These are phyloP conservation scores for Camptophora hylomeconis DNA, from an alignment of 2,329 filamentous ascomycete genomes.

Conservation along the genomic window DNA sequence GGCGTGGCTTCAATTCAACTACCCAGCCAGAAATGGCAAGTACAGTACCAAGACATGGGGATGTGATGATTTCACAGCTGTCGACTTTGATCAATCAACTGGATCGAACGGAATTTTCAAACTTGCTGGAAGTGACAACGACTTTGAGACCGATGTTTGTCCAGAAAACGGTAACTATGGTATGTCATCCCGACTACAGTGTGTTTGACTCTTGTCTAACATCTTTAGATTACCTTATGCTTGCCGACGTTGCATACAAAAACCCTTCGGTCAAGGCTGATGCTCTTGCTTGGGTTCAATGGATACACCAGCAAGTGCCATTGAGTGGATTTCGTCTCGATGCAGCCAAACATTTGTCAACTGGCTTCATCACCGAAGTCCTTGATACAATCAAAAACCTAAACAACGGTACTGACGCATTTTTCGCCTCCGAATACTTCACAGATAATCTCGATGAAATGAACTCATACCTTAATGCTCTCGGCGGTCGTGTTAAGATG, in stretches of 20 bases:
- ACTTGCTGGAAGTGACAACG: constrained; percentile 1
- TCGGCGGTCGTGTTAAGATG: background rate
- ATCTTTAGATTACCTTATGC: constrained; percentile 37
- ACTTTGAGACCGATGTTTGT: constrained; percentile 1
- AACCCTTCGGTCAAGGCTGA: constrained; percentile 52
- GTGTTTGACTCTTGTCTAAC: background rate
- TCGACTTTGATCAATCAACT: constrained; percentile 1
- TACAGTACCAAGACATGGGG: constrained; percentile 1
- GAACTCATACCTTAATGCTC: constrained; percentile 1
- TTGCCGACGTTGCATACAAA: constrained; percentile 54
- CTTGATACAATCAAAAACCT: constrained; percentile 24
- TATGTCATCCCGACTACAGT: background rate
- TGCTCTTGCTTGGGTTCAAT: constrained; percentile 53
- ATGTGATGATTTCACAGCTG: constrained; percentile 1
- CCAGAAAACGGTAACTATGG: background rate
- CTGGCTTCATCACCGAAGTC: constrained; percentile 39
- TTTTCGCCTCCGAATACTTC: constrained; percentile 61
- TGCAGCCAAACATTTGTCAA: constrained; percentile 62
- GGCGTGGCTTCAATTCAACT: constrained; percentile 1
- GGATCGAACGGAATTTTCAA: background rate
- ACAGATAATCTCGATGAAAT: constrained; percentile 25
- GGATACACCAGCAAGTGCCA: constrained; percentile 46
- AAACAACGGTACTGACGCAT: constrained; percentile 38
- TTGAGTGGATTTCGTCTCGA: constrained; percentile 59
- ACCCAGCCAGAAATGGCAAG: background rate